Evolutionary conservation across 2,329 filamentous ascomycete genomes (phyloP).

Genomic region (Sporothrix pallida): DNA sequence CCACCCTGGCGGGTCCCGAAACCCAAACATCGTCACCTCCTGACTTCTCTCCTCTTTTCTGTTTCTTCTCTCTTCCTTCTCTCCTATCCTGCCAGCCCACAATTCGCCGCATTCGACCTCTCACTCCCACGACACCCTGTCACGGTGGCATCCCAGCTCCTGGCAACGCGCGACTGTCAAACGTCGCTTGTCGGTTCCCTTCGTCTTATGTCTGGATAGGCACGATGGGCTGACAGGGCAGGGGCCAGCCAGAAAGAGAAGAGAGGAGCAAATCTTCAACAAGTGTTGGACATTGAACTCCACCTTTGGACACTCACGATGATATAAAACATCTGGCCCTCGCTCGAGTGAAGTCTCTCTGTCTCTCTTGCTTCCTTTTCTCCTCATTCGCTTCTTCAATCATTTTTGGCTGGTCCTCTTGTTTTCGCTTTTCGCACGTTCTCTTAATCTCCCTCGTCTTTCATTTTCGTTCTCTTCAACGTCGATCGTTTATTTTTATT

Average conservation of each 20-base stretch:
- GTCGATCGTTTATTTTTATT: background rate
- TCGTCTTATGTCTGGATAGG: background rate
- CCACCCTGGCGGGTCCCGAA: slow-evolving; percentile 6
- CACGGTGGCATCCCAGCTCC: background rate
- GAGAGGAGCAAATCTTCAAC: background rate
- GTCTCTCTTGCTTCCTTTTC: background rate
- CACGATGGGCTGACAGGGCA: background rate
- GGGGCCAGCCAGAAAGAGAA: background rate
- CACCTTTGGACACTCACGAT: background rate
- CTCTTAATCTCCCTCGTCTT: background rate
- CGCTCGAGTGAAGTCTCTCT: background rate
- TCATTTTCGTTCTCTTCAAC: background rate
- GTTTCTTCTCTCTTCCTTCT: too few relatives aligned
- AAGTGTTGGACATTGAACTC: background rate
- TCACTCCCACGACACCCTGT: background rate
- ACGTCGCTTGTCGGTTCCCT: background rate
- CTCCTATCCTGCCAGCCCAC: too few relatives aligned
- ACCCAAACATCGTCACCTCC: slow-evolving; percentile 15
- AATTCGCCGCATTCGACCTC: background rate
- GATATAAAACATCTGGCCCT: background rate
- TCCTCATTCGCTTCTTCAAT: background rate
- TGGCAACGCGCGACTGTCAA: background rate
- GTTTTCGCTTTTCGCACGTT: background rate
- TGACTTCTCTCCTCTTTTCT: background rate
- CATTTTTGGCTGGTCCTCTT: slow-evolving; percentile 14